Conservation (phyloP, 2,329 filamentous ascomycete species). For the Calonectria multiphialidica region DNA sequence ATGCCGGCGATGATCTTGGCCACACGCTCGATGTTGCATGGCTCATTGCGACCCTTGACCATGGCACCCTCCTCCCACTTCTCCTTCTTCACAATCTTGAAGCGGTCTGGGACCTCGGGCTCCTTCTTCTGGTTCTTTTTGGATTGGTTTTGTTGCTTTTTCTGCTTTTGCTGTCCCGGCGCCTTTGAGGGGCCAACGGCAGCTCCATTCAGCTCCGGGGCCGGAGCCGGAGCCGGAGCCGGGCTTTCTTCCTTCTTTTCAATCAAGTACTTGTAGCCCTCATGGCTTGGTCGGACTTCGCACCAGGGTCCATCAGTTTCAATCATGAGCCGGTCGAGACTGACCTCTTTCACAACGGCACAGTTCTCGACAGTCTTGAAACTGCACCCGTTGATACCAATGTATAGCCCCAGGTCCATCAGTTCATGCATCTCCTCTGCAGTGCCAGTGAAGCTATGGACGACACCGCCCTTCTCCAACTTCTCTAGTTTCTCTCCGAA, state of each 20-base stretch:
- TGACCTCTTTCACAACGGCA: constrained; percentile 83
- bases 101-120: constrained; percentile 76
- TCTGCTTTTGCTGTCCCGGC: constrained; percentile 56
- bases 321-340: constrained; percentile 85
- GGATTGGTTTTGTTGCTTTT: constrained; percentile 59
- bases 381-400: constrained; percentile 97
- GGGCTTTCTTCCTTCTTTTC: constrained; percentile 53
- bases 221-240: constrained; percentile 32
- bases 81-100: constrained; percentile 94
- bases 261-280: constrained; percentile 78
- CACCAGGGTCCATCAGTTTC: constrained; percentile 99
- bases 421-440: constrained; percentile 85
- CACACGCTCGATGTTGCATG: constrained; percentile 86
- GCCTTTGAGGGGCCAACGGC: constrained; percentile 27
- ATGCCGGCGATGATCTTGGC: constrained; percentile 90
- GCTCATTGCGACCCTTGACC: constrained; percentile 96
- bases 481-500: constrained; percentile 71
- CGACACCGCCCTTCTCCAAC: constrained; percentile 82
- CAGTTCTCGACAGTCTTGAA: constrained; percentile 96
- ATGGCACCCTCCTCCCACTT: constrained; percentile 89
- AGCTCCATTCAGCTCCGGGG: constrained; percentile 41
- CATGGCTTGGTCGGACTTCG: constrained; percentile 91
- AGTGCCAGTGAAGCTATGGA: constrained; percentile 95
- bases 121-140: constrained; percentile 70
- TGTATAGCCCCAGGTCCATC: constrained; percentile 83